Base-by-base conservation (phyloP, 441 rosid genomes). In the Pelargonium cotyledonis region DNA sequence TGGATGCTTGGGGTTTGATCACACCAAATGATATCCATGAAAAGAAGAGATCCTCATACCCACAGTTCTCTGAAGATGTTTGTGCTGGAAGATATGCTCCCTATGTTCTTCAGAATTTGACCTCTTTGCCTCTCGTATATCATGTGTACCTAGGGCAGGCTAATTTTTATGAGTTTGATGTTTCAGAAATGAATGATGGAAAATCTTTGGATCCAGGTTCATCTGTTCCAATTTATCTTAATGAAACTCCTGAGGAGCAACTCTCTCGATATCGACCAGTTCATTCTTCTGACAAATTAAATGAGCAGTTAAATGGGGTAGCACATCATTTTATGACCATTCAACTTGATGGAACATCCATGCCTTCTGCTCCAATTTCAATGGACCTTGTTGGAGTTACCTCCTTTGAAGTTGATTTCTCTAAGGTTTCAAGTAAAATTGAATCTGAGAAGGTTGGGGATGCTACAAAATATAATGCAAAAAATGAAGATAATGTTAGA, bases 371-470 rank as follows among this genome's bases (percentile, higher is more conserved):
- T 80, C 90, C 94, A 46, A 80, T 85, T 77, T 95, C 97, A 40
- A 95, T 95, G 91, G 99, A 95, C 83, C 88, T 89, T 72, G 94
- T 90, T 46, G 97, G 99, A 75, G 72, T 86, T 67, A 80, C 92
- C 68, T 86, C 79, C 80, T 91, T 95, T 75, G 96, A 89, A 85
- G 94, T 89, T 74, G 96, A 89, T 75, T 91, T 95, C 80, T 89
- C 97, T 7, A 89, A 87, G 74, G 80, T 82, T 61, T 82, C 79
- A 23, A 75, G 65, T 53, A 65, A 65, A 63, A 51, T 65, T 44
- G 75, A 72, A 69, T 18, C 57, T 26, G 81, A 68, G 14, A 73
- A 75, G 75, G 41, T 41, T 7, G 70, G 35, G 65, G 78, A 73
- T 69, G 58, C 71, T 66, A 68, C 83, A 46, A 84, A 80, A 11